These are phyloP conservation scores for Cyclotella atomus DNA, from an alignment of 108 stramenopile genomes.

Conservation along the genomic window DNA sequence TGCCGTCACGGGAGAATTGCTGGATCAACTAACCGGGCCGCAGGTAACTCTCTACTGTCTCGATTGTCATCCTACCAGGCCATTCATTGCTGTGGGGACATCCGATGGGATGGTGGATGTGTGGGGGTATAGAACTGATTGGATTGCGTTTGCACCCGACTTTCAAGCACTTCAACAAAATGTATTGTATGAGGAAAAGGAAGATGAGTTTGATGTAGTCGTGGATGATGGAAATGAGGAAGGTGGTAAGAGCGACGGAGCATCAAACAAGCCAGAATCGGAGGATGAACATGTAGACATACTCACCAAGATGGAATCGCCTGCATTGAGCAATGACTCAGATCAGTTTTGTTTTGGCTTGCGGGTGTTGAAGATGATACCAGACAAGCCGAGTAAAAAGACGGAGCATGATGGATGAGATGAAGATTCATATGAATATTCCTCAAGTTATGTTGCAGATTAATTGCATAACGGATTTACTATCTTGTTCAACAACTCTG, in stretches of 20 bases:
- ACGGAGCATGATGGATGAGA: conserved; percentile 10
- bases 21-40: conserved; percentile 81
- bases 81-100: conserved; percentile 79
- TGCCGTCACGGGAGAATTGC: conserved; percentile 68
- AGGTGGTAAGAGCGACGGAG: not conserved
- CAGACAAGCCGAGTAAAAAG: conserved; percentile 18
- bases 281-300: conserved; percentile 70
- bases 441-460: too few species aligned
- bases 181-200: conserved; percentile 75
- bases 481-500: too few species aligned
- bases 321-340: conserved; percentile 64
- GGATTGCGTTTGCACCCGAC: conserved; percentile 86
- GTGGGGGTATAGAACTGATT: conserved; percentile 78
- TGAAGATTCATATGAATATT: too few species aligned
- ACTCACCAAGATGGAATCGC: conserved; percentile 58
- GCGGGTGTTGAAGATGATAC: conserved; percentile 42
- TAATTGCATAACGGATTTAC: too few species aligned
- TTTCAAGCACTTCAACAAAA: conserved; percentile 83
- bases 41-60: conserved; percentile 60
- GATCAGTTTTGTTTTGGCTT: conserved; percentile 72
- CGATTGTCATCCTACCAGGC: conserved; percentile 84
- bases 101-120: conserved; percentile 81
- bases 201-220: conserved; percentile 84
- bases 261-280: not conserved
- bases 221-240: conserved; percentile 34